These are phyloP conservation scores for Inga leiocalycina DNA, from an alignment of 306 rosid species.

Conservation along the genomic window DNA sequence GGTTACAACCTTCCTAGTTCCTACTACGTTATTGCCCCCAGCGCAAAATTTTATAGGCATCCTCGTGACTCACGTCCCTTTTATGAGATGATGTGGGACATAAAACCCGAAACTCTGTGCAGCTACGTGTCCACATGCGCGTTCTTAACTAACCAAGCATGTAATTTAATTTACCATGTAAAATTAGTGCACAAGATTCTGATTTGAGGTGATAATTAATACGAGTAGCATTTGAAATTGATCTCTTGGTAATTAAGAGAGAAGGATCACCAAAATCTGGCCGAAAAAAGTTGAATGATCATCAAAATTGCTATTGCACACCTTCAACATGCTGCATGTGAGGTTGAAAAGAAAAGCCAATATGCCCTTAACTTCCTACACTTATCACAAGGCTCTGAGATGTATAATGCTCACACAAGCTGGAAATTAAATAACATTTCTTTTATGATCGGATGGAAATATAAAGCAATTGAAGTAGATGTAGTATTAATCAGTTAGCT, in stretches of 20 bases:
- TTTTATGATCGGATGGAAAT: no score
- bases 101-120: not conserved
- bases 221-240: not conserved
- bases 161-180: not conserved
- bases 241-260: slow-evolving; percentile 1
- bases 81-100: not conserved
- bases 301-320: not conserved
- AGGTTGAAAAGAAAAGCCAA: no score
- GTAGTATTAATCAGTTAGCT: no score
- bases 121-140: not conserved
- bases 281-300: not conserved
- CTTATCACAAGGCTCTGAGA: no score
- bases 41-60: not conserved
- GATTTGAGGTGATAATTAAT: not conserved
- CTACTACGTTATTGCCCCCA: slow-evolving; percentile 19
- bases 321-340: not conserved
- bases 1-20: slow-evolving; percentile 12
- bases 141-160: not conserved
- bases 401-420: no score
- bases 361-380: no score
- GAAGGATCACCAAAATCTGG: not conserved
- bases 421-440: no score
- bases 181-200: not conserved
- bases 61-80: not conserved
- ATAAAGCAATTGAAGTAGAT: no score